A percentile compares a stretch with the other conserved stretches of the same genome.
phyloP scores from a whole-genome alignment of 2,329 filamentous ascomycete species.

The Zasmidium citrigriseum region DNA sequence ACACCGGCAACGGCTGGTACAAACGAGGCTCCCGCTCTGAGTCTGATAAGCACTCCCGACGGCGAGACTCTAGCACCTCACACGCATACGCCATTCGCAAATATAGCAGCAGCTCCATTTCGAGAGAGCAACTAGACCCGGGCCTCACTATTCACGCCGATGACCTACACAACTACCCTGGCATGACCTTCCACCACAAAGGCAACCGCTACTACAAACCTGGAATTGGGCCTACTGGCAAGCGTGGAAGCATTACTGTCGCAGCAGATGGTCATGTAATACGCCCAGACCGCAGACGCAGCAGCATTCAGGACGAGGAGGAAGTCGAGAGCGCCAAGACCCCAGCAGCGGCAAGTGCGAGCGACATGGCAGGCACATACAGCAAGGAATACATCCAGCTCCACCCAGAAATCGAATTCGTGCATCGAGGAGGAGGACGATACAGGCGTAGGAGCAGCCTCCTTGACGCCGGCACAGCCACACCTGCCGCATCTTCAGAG shows the following conservation, averaged over 20 bases:
- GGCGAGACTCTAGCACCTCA: conserved; percentile 17
- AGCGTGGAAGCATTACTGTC: conserved; percentile 22
- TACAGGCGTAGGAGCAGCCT: conserved; percentile 21
- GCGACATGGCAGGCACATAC: not conserved
- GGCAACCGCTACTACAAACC: conserved; percentile 34
- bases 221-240: conserved; percentile 26
- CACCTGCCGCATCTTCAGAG: conserved; percentile 19
- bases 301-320: conserved; percentile 6
- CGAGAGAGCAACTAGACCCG: conserved; percentile 8
- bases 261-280: conserved; percentile 12
- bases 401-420: conserved; percentile 23
- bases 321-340: not conserved
- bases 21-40: conserved; percentile 22
- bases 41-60: conserved; percentile 6
- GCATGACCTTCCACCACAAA: conserved; percentile 31
- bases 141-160: conserved; percentile 21
- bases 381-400: conserved; percentile 17
- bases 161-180: conserved; percentile 24
- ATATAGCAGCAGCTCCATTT: conserved; percentile 16
- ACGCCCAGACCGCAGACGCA: not conserved
- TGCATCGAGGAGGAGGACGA: conserved; percentile 25
- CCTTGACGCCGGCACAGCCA: conserved; percentile 9
- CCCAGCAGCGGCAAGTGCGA: not conserved
- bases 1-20: conserved; percentile 31
- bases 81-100: conserved; percentile 10